Evolutionary conservation across 2,329 filamentous ascomycete genomes (phyloP), one percentile per base, ranked within the genome.

Genomic region (Fonsecaea nubica): DNA sequence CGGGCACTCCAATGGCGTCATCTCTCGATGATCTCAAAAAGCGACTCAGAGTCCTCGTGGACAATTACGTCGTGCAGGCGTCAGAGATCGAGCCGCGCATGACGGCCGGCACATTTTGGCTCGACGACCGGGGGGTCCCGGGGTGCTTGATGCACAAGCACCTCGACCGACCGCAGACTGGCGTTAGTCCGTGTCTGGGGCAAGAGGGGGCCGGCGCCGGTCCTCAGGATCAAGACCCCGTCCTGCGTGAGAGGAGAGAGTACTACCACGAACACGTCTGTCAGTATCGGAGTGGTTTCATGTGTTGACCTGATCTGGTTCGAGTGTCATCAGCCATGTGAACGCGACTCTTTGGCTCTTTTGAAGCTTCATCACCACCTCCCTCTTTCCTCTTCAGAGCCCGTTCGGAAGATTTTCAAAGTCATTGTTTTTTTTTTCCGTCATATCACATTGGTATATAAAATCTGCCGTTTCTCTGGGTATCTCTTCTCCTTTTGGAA

Each of bases 251-350:
- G 25, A 50, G 59, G 35, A 53, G 57, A 15, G 42, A 62, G 21
- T 69, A 56, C 32, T 69, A 66, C 40, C 57, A 66, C 33, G 66
- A 69, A 40, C 54, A 66, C 58, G 66, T 69, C 25, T 69, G 66
- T 45, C 66, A 62, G 9, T 66, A 69, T 50, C 35, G 64, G 15
- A 69, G 66, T 21, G 66, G 66, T 4, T 66, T 69, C 33, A 58
- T 65, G 66, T 30, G 48, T 15, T 62, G 59, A 62, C 30, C 30
- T 3, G 36, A 13, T 32, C n/a, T n/a, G n/a, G 21, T 9, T 32
- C 30, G 6, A 32, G 30, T 4, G 30, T 32, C 30, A 40, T 9
- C 36, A 13, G 12, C 5, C 12, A 13, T 50, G 2, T 1, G 45
- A 21, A 50, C 25, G 3, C 10, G 15, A 9, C 18, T 10, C 4